Base-by-base conservation (phyloP, 2,329 filamentous ascomycete species). In the Harringtonia aguacate region DNA sequence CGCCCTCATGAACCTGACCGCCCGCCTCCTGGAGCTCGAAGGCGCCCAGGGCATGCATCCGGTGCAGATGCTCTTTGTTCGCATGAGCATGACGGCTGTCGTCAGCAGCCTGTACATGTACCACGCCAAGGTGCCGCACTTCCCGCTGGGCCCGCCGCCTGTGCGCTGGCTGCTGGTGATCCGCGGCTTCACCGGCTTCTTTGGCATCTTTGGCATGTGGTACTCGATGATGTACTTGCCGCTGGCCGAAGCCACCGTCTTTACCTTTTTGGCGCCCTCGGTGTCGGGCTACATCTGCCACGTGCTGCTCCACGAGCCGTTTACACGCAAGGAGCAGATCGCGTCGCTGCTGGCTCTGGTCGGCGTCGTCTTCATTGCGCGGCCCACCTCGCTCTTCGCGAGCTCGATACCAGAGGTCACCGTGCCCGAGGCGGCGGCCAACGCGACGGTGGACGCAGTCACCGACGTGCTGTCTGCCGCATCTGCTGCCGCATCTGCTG, bases 181-280 rank as follows among this genome's bases (percentile, higher is more conserved):
- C 20, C 50, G 53, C 31, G 53, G 53, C 27, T 37, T 53, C 6
- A 37, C 44, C 2, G 52, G 52, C n/a, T 55, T 55, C 41, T 84
- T 86, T 58, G 86, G 86, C 12, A 81, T 94, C 4, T 89, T 81
- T 58, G 84, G 84, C 30, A 75, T 92, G 64, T 94, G 68, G 70
- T 72, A 65, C 50, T 71, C 66, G 12, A 72, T 72, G 46, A 74
- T 85, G 56, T 94, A 94, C 54, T 74, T 95, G 4, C 85, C 86
- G 0, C 72, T 95, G 3, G 84, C 86, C 15, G 88, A 95, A 58
- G 87, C 88, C 3, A 92, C 86, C 0, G 88, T 95, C 29, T 82
- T 95, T 43, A 92, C 86, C 9, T 95, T 95, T 58, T 71, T 95
- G 7, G 77, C 84, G 0, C 89, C 89, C 0, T 82, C 81, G 14